phyloP scores from a whole-genome alignment of 306 rosid genomes.

The Crotalaria pallida region DNA sequence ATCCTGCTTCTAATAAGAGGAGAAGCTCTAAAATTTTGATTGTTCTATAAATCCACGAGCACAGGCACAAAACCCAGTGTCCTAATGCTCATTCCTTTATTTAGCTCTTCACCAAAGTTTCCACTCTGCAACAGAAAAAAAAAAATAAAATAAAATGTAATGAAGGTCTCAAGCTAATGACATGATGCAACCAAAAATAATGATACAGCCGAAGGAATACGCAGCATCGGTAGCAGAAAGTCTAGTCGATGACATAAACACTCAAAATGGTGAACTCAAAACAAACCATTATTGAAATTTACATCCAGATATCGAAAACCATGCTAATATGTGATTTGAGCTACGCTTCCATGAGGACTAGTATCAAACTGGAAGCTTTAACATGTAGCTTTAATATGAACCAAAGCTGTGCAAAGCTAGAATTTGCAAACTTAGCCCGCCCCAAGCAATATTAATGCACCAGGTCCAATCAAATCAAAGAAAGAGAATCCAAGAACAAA shows the following conservation, averaged over 20 bases:
- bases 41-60: conserved; percentile 26
- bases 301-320: not conserved
- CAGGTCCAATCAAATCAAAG: not conserved
- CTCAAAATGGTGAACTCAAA: not conserved
- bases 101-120: conserved; percentile 46
- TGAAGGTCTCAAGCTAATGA: not conserved
- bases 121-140: conserved; percentile 80
- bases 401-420: not conserved
- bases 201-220: not conserved
- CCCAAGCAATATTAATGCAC: not conserved
- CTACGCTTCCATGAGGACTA: not conserved
- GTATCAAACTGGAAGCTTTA: not conserved
- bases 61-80: conserved; percentile 34
- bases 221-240: not conserved
- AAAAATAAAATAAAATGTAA: too few species aligned
- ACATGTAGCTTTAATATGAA: not conserved
- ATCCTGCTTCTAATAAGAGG: conserved; percentile 28
- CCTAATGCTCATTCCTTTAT: conserved; percentile 17
- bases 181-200: not conserved
- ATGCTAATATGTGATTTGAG: not conserved
- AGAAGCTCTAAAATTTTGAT: conserved; percentile 21
- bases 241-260: conserved; percentile 4
- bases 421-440: not conserved
- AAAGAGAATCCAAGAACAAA: not conserved
- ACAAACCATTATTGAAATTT: not conserved